A percentile compares a stretch with the other conserved stretches of the same genome.
Conservation (phyloP, 768 basidiomycete species). For the Pleurotus tuber-regium region DNA sequence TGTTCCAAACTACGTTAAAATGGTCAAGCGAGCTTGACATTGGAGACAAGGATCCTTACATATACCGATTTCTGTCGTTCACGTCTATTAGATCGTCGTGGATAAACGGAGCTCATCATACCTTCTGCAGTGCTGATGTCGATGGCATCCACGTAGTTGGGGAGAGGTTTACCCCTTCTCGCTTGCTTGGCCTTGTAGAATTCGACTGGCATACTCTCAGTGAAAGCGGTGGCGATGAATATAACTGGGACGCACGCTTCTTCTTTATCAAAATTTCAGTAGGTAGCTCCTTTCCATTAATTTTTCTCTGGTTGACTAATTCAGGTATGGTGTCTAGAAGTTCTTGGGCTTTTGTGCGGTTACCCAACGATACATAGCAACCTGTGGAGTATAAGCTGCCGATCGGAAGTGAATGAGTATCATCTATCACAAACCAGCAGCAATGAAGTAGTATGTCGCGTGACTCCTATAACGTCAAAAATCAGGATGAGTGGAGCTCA, state of each 20-base stretch:
- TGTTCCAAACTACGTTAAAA: slow-evolving; percentile 67
- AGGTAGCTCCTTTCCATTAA: slow-evolving; percentile 66
- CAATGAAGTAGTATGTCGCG: slow-evolving; percentile 75
- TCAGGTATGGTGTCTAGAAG: slow-evolving; percentile 62
- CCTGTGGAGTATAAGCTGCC: slow-evolving; percentile 30
- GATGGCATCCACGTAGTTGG: slow-evolving; percentile 50
- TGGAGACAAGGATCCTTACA: slow-evolving; percentile 41
- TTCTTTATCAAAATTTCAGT: slow-evolving; percentile 78
- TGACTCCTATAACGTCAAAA: slow-evolving; percentile 53
- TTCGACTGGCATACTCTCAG: slow-evolving; percentile 43
- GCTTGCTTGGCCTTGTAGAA: slow-evolving; percentile 73
- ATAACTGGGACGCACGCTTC: slow-evolving; percentile 47
- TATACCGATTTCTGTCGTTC: slow-evolving; percentile 56
- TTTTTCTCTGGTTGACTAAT: slow-evolving; percentile 56
- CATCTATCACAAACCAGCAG: slow-evolving; percentile 45
- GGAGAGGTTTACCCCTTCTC: slow-evolving; percentile 50
- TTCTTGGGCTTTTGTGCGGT: slow-evolving; percentile 55
- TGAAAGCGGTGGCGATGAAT: neutral
- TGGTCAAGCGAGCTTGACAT: neutral
- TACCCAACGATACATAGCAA: slow-evolving; percentile 58
- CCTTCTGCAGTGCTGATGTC: slow-evolving; percentile 72
- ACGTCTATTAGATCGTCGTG: neutral
- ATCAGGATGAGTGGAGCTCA: neutral
- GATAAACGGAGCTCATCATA: slow-evolving; percentile 23
- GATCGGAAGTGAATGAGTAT: slow-evolving; percentile 13